Base-by-base conservation (phyloP, 805 yeast genomes). In the Metschnikowia anglica region DNA sequence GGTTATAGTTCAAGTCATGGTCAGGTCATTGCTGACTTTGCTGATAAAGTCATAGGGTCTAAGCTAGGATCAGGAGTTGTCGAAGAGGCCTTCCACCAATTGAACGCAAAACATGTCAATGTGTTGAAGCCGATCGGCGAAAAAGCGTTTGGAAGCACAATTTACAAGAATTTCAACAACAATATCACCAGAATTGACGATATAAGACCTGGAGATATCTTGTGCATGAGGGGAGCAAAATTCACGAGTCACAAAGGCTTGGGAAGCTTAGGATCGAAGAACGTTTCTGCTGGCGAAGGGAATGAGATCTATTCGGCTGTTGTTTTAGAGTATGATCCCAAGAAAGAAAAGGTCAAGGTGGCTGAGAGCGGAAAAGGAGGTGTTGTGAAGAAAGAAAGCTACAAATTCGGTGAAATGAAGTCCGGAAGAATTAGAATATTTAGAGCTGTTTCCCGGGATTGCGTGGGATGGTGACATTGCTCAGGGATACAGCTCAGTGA, bases 151-250 rank as follows among this genome's bases (percentile, higher is more conserved):
- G 98, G 98, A 29, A 83, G 76, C n/a, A 73, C 77, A 17, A 73
- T 85, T 47, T 89, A 82, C 63, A 68, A 72, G 49, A 85, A 76
- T 51, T 42, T 48, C 40, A 67, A 64, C 51, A 60, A 64, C 39
- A 61, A 58, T 41, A 75, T 80, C 5, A 64, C 73, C 12, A 80
- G 76, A 51, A 55, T 65, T 23, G 88, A 80, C 41, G 85, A 80
- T 30, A 76, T 89, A 41, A 73, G 77, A 36, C 83, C 95, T 0
- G 99, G 99, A 46, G 98, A 93, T 61, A 73, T 91, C 8, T 63
- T 88, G 31, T 85, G 88, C 39, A 76, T 88, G 48, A 77, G 82
- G 54, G 80, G 80, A 43, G 96, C 88, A 5, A 76, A 76, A 47
- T 90, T 91, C 64, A 79, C 77, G 48, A 77, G 81, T 5, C 87